A percentile compares a stretch with the other conserved stretches of the same genome.
Conservation (phyloP, 2,329 filamentous ascomycete species). For the Trichoderma hamatum region DNA sequence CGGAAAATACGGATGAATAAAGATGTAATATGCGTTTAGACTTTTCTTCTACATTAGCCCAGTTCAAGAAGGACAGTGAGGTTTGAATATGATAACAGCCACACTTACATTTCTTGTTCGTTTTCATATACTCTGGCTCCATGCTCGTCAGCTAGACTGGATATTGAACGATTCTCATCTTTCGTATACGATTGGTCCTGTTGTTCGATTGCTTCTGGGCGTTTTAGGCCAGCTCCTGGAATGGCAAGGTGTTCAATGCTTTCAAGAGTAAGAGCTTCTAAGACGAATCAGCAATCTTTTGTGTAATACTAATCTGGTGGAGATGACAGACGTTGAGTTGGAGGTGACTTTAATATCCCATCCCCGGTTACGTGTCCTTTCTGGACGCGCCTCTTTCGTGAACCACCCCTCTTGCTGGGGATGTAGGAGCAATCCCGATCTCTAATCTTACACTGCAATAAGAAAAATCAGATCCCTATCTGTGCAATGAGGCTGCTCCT, state of each 20-base stretch:
- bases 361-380: not conserved
- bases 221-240: not conserved
- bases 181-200: not conserved
- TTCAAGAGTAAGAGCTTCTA: not conserved
- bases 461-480: not conserved
- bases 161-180: not conserved
- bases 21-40: slow-evolving; percentile 16
- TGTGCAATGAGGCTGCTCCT: not conserved
- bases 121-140: slow-evolving; percentile 2
- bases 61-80: too few species aligned
- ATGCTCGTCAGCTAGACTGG: not conserved
- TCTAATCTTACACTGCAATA: not conserved
- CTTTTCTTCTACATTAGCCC: not conserved
- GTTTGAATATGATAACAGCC: not conserved
- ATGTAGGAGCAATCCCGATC: not conserved
- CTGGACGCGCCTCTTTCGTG: not conserved
- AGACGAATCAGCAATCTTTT: not conserved
- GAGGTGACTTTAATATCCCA: not conserved
- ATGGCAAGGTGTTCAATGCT: not conserved
- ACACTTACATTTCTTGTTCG: not conserved
- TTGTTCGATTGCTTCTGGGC: not conserved
- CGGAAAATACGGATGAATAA: slow-evolving; percentile 3
- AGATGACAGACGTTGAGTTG: not conserved
- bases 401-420: not conserved
- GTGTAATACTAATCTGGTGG: not conserved